Conservation (phyloP, 805 yeast genomes). For the Lachancea cidri region DNA sequence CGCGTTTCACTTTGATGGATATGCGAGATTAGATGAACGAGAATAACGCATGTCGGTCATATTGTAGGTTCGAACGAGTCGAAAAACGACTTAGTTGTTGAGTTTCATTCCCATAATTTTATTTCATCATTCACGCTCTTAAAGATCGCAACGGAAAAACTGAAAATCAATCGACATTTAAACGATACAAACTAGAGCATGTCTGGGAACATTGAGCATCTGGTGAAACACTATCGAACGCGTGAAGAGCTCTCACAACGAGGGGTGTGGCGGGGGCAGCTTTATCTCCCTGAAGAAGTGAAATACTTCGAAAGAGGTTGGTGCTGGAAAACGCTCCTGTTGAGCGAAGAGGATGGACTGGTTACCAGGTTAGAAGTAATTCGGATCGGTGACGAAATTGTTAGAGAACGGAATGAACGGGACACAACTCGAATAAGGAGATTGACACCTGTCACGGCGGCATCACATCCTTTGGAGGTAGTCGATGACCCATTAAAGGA, state of each 20-base stretch:
- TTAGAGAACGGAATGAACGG: not conserved
- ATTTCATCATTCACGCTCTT: not conserved
- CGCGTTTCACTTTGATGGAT: too few species aligned
- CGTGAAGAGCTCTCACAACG: constrained; percentile 24
- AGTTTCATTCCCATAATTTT: too few species aligned
- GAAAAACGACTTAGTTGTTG: too few species aligned
- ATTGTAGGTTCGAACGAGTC: too few species aligned
- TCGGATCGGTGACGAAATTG: not conserved
- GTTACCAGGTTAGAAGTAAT: constrained; percentile 6
- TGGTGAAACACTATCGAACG: constrained; percentile 19
- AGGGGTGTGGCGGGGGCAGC: constrained; percentile 30
- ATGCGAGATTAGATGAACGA: too few species aligned
- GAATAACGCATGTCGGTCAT: too few species aligned
- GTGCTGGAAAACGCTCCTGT: constrained; percentile 29
- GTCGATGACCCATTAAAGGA: constrained; percentile 8
- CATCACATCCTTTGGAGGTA: constrained; percentile 7
- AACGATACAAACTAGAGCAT: not conserved
- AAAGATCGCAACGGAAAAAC: not conserved
- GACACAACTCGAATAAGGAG: constrained; percentile 13
- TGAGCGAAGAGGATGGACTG: constrained; percentile 12
- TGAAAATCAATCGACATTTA: not conserved
- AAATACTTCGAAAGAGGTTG: constrained; percentile 23
- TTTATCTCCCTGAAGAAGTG: constrained; percentile 16
- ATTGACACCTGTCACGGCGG: constrained; percentile 19
- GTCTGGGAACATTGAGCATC: constrained; percentile 6